These are phyloP conservation scores for Pseudocercospora macadamiae DNA, from an alignment of 2,329 filamentous ascomycete species.

Conservation along the genomic window DNA sequence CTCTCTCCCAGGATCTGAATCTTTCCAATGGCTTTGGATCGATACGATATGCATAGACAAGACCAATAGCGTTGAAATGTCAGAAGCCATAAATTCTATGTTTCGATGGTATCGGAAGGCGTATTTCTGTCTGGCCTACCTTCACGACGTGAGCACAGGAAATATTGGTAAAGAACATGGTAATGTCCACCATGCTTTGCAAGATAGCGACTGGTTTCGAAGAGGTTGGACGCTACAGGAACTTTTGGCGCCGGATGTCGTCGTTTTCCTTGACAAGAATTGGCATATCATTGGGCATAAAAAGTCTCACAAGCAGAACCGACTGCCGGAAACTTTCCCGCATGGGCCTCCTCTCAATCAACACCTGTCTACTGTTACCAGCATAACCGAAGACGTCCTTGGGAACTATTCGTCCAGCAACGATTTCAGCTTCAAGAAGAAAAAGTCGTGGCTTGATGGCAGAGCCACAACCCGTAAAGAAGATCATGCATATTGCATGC, in stretches of 20 bases:
- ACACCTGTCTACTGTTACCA: constrained; percentile 13
- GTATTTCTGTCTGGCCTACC: constrained; percentile 23
- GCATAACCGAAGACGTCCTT: constrained; percentile 17
- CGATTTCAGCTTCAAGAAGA: constrained; percentile 8
- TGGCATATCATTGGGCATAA: constrained; percentile 21
- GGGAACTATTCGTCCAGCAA: constrained; percentile 10
- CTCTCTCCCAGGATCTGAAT: not conserved
- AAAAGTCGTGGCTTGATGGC: constrained; percentile 17
- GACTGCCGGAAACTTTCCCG: not conserved
- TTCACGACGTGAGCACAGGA: constrained; percentile 14
- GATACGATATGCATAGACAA: constrained; percentile 31
- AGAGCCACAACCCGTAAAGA: constrained; percentile 16
- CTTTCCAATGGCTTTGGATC: constrained; percentile 24
- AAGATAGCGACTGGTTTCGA: constrained; percentile 6
- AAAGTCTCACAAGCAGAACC: not conserved
- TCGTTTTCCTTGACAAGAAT: constrained; percentile 11
- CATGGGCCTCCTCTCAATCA: not conserved
- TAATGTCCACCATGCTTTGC: constrained; percentile 6
- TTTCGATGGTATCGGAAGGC: constrained; percentile 26
- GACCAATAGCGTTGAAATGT: constrained; percentile 21
- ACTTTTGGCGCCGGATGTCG: constrained; percentile 12
- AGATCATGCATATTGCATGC: constrained; percentile 24
- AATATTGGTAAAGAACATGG: not conserved
- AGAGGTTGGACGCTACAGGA: constrained; percentile 15
- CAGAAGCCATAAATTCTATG: constrained; percentile 29